Percentiles rank a stretch among this genome's conserved stretches.
Evolutionary conservation across 2,329 filamentous ascomycete genomes (phyloP).

Genomic region (Cytospora paraplurivora): DNA sequence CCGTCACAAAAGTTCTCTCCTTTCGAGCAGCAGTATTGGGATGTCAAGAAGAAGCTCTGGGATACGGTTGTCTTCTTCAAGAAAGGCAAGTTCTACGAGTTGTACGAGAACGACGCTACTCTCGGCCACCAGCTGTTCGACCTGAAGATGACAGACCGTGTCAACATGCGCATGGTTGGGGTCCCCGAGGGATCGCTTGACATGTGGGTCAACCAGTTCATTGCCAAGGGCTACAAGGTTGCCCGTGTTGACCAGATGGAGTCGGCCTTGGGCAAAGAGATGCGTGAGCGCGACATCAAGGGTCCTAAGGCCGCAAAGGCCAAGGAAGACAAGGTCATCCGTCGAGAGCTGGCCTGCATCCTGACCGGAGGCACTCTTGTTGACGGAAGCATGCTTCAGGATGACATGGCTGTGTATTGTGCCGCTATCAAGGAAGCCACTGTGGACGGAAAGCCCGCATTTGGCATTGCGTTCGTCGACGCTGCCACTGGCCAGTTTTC

Average conservation of each 20-base stretch:
- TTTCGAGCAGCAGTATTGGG: constrained; percentile 99
- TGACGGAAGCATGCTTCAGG: constrained; percentile 94
- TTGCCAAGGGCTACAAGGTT: constrained; percentile 97
- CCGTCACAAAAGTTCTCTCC: constrained; percentile 81
- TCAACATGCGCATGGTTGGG: constrained; percentile 99
- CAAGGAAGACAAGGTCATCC: constrained; percentile 92
- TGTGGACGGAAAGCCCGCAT: constrained; percentile 73
- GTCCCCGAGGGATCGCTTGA: constrained; percentile 95
- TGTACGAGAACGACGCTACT: constrained; percentile 97
- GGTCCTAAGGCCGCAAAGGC: constrained; percentile 51
- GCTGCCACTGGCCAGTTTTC: constrained; percentile 95
- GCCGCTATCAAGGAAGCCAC: constrained; percentile 88
- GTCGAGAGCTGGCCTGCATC: constrained; percentile 85
- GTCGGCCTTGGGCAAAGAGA: constrained; percentile 92
- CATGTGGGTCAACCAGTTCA: constrained; percentile 97
- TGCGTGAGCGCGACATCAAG: constrained; percentile 83
- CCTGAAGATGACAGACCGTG: constrained; percentile 93
- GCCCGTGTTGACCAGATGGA: constrained; percentile 96
- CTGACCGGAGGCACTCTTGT: constrained; percentile 91
- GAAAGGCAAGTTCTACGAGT: constrained; percentile 98
- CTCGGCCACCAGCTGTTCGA: constrained; percentile 96
- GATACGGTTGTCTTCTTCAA: constrained; percentile 99
- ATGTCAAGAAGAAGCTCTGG: constrained; percentile 98
- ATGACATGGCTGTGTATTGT: constrained; percentile 96
- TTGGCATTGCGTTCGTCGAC: constrained; percentile 92